phyloP scores from a whole-genome alignment of 2,329 filamentous ascomycete species.

The Talaromyces sp. region DNA sequence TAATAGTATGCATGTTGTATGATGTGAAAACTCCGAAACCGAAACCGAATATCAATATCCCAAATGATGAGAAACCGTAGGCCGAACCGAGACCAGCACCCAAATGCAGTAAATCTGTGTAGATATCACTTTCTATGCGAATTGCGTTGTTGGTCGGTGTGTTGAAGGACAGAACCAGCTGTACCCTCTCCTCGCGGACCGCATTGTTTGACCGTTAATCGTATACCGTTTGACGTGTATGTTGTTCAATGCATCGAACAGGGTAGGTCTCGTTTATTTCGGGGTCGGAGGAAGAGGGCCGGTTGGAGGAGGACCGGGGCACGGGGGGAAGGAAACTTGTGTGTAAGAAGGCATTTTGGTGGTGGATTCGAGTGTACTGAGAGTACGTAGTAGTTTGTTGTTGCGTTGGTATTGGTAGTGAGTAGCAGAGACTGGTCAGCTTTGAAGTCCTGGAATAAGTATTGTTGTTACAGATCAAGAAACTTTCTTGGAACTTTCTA shows the following conservation, averaged over 20 bases:
- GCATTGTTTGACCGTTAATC: constrained; percentile 3
- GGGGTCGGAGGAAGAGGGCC: constrained; percentile 19
- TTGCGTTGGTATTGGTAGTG: background rate
- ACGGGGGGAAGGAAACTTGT: constrained; percentile 17
- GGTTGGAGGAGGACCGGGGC: constrained; percentile 18
- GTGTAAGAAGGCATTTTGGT: constrained; percentile 17
- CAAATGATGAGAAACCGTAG: background rate
- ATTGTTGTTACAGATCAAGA: background rate
- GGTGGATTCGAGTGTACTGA: background rate
- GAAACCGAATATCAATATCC: background rate
- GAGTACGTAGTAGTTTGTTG: background rate
- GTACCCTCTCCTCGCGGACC: constrained; percentile 5
- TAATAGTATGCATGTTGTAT: background rate
- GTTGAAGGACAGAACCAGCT: constrained; percentile 4
- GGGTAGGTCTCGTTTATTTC: constrained; percentile 13
- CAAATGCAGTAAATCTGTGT: background rate
- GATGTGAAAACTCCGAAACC: background rate
- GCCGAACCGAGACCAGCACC: constrained; percentile 5
- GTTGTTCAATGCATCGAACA: background rate
- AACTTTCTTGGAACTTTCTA: background rate
- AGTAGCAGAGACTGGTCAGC: background rate
- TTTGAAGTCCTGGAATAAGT: background rate
- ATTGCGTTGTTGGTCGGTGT: constrained; percentile 1
- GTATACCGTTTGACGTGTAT: background rate
- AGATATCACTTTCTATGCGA: constrained; percentile 7